Evolutionary conservation across 2,329 filamentous ascomycete genomes (phyloP), one percentile per base, ranked within the genome.

Genomic region (Pochonia chlamydosporia): DNA sequence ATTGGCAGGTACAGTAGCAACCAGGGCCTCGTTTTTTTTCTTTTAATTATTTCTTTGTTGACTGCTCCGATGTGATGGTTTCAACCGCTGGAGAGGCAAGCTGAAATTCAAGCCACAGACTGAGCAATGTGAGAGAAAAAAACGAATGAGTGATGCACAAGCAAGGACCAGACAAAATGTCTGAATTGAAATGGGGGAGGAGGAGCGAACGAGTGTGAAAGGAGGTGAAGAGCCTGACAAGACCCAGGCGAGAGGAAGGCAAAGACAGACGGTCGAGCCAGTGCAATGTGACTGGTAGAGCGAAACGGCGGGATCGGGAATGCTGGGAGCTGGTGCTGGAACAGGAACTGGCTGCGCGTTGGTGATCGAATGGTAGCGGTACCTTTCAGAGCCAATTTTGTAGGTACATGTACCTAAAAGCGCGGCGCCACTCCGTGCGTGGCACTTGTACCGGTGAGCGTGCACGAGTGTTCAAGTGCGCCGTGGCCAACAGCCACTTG

Each of bases 181-280:
- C 14, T 20, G 20, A 14, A 39, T 23, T 39, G 18, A 20, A 40
- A 52, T 50, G 54, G 50, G 59, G 52, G 33, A 51, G 42, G 46
- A 43, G 31, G n/a, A n/a, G n/a, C n/a, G n/a, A n/a, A n/a, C n/a
- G n/a, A n/a, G n/a, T 46, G 40, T 47, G 49, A 54, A 54, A 54
- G 53, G 54, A 52, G 54, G 46, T 47, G 44, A 50, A 50, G 44
- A 44, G 40, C 21, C n/a, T 51, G 49, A 41, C n/a, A 25, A 33
- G 43, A 18, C 23, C 31, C 24, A 26, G 36, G 35, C 21, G 26
- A 30, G 28, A 30, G 11, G 44, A 46, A 11, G 21, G 18, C 35
- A 13, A 39, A n/a, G n/a, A n/a, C n/a, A n/a, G n/a, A n/a, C n/a
- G n/a, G n/a, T n/a, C n/a, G n/a, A n/a, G n/a, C n/a, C n/a, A n/a